Percentiles rank a stretch among this genome's conserved stretches.
Evolutionary conservation across 2,329 filamentous ascomycete genomes (phyloP).

Genomic region (Clarireedia monteithiana): DNA sequence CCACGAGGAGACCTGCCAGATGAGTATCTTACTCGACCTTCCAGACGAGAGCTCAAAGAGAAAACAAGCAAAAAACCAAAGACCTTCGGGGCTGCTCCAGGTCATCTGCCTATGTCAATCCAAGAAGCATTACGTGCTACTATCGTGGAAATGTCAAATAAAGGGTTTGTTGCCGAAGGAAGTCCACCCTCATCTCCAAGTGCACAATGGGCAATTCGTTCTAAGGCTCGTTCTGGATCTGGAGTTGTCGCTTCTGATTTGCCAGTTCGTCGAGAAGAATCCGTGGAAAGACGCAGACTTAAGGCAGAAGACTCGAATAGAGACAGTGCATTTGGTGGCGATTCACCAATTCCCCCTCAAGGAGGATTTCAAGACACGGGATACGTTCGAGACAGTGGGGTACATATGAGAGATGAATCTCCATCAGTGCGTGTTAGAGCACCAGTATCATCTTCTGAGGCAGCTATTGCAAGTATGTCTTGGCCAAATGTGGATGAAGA

Average conservation of each 20-base stretch:
- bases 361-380: constrained; percentile 19
- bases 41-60: constrained; percentile 15
- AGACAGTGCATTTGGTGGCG: constrained; percentile 42
- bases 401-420: constrained; percentile 43
- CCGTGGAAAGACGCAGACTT: constrained; percentile 11
- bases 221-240: constrained; percentile 6
- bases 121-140: constrained; percentile 6
- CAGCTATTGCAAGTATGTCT: constrained; percentile 31
- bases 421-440: constrained; percentile 25
- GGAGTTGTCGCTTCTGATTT: constrained; percentile 19
- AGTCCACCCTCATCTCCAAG: constrained; percentile 1
- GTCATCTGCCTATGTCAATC: constrained; percentile 2
- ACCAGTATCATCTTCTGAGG: constrained; percentile 26
- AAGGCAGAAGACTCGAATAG: constrained; percentile 30
- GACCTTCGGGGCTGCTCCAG: not conserved
- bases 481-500: constrained; percentile 38
- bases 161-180: not conserved
- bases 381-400: constrained; percentile 42
- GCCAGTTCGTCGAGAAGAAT: constrained; percentile 23
- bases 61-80: constrained; percentile 7
- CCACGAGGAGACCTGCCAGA: constrained; percentile 9
- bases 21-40: constrained; percentile 8
- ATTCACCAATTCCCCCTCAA: constrained; percentile 36
- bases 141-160: not conserved
- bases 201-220: not conserved